A percentile compares a stretch with the other conserved stretches of the same genome.
Evolutionary conservation across 2,329 filamentous ascomycete species (phyloP).

Genomic region (Periconia macrospinosa): DNA sequence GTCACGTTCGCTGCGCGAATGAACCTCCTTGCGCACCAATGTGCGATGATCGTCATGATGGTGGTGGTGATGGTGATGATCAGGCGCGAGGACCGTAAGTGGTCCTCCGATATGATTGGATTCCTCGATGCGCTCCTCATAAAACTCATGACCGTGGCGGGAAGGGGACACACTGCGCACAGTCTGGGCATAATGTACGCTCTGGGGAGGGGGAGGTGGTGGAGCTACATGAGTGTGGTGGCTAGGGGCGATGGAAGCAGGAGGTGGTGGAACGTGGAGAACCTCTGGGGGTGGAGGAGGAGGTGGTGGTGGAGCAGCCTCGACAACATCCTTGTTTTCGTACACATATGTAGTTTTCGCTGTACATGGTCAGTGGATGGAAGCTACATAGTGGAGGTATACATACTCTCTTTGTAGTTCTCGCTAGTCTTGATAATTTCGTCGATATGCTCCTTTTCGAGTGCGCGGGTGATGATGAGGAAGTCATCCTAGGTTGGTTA

Average conservation of each 20-base stretch:
- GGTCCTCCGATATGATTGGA: slow-evolving; percentile 51
- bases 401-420: slow-evolving; percentile 60
- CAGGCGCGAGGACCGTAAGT: slow-evolving; percentile 53
- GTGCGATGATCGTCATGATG: slow-evolving; percentile 18
- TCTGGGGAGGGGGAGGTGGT: slow-evolving; percentile 21
- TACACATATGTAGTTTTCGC: slow-evolving; percentile 43
- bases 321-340: slow-evolving; percentile 20
- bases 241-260: slow-evolving; percentile 12
- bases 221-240: slow-evolving; percentile 8
- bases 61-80: slow-evolving; percentile 19
- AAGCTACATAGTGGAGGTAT: neutral
- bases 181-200: slow-evolving; percentile 34
- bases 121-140: slow-evolving; percentile 49
- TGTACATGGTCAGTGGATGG: slow-evolving; percentile 5
- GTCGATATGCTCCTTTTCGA: slow-evolving; percentile 90
- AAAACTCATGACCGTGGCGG: slow-evolving; percentile 37
- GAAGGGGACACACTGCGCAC: slow-evolving; percentile 37
- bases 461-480: slow-evolving; percentile 78
- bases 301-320: slow-evolving; percentile 16
- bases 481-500: slow-evolving; percentile 67
- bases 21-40: slow-evolving; percentile 15
- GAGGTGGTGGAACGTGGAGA: slow-evolving; percentile 11
- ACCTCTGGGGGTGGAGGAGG: slow-evolving; percentile 14
- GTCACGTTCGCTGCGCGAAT: slow-evolving; percentile 58
- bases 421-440: slow-evolving; percentile 83